Percentiles rank a stretch among this genome's conserved stretches.
Conservation (phyloP, 169 alveolate genomes). For the Eimeria falciformis region DNA sequence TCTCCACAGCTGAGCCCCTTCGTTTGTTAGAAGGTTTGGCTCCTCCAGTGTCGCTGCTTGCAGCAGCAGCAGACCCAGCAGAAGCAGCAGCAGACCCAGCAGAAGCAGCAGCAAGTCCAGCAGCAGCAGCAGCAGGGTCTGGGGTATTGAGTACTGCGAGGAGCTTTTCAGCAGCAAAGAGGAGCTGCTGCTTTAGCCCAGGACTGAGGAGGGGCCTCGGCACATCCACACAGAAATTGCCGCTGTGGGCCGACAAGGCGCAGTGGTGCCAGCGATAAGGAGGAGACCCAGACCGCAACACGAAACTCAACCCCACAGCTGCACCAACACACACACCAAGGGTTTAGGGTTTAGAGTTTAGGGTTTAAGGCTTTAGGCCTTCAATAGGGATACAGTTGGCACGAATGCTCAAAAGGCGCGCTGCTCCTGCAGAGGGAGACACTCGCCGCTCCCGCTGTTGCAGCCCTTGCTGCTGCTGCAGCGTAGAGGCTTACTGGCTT, state of each 20-base stretch:
- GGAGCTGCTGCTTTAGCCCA: constrained; percentile 36
- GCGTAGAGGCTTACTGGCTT: constrained; percentile 25
- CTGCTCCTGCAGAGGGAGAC: too few relatives aligned
- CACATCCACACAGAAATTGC: constrained; percentile 11
- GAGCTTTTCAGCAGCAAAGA: constrained; percentile 26
- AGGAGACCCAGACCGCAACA: constrained; percentile 17
- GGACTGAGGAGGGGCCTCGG: constrained; percentile 15
- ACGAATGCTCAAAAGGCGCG: too few relatives aligned
- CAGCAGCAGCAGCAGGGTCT: constrained; percentile 8
- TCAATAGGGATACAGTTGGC: too few relatives aligned
- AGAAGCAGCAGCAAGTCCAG: constrained; percentile 38
- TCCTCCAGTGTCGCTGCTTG: neutral
- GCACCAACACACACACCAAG: constrained; percentile 3
- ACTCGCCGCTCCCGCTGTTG: constrained; percentile 33
- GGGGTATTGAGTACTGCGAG: neutral
- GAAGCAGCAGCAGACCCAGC: neutral
- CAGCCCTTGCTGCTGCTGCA: constrained; percentile 35
- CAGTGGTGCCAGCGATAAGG: constrained; percentile 60
- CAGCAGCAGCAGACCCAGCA: neutral
- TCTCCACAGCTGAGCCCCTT: neutral
- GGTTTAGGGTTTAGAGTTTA: neutral
- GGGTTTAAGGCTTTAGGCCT: too few relatives aligned
- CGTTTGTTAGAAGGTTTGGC: neutral
- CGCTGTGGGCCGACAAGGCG: neutral
- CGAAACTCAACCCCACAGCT: constrained; percentile 54